Evolutionary conservation across 495 filamentous ascomycete genomes (phyloP).

Genomic region (Podospora conica): DNA sequence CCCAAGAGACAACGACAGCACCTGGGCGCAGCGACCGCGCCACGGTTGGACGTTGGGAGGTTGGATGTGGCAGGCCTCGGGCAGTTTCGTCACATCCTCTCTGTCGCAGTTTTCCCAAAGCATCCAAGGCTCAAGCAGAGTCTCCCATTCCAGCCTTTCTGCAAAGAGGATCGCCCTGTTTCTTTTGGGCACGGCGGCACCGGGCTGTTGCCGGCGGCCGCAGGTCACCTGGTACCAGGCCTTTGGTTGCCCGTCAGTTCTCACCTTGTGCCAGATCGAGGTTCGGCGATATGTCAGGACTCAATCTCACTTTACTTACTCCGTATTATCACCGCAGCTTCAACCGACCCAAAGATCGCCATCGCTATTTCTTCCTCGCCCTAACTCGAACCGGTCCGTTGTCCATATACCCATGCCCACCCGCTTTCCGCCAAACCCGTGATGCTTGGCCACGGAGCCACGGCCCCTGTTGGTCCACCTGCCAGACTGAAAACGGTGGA

Average conservation of each 20-base stretch:
- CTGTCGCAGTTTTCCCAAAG: neutral
- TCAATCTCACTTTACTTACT: constrained; percentile 3
- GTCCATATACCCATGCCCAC: constrained; percentile 2
- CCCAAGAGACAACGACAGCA: neutral
- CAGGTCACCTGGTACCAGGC: neutral
- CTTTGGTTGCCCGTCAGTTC: neutral
- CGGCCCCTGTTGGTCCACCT: neutral
- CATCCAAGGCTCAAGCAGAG: neutral
- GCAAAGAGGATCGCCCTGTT: neutral
- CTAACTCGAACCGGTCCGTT: neutral
- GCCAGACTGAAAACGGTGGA: neutral
- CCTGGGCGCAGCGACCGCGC: neutral
- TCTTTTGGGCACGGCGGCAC: neutral
- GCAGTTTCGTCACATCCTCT: neutral
- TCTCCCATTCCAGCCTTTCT: neutral
- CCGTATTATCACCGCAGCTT: neutral
- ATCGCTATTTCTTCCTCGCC: neutral
- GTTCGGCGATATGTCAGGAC: neutral
- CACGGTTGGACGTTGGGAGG: neutral
- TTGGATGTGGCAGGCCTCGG: neutral
- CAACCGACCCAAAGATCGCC: neutral
- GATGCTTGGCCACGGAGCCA: neutral
- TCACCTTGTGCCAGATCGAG: neutral
- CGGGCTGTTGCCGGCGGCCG: no score
- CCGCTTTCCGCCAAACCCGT: neutral